Evolutionary conservation across 108 stramenopile species (phyloP).

Genomic region (Craspedostauros australis): DNA sequence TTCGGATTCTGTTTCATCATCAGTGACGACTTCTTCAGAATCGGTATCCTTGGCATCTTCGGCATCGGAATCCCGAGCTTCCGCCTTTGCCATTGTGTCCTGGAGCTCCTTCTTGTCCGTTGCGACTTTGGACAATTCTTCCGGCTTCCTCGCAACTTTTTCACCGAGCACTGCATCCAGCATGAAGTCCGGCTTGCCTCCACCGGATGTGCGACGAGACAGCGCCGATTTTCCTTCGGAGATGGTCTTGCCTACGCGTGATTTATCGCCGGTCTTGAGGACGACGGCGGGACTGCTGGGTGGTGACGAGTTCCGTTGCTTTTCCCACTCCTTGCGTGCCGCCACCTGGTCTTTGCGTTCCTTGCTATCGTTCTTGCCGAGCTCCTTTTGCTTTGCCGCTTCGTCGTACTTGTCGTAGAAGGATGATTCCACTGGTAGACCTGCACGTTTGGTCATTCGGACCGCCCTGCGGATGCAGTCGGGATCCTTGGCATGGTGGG

Average conservation of each 20-base stretch:
- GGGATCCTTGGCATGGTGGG: slow-evolving; percentile 33
- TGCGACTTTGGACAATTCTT: slow-evolving; percentile 17
- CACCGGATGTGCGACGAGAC: slow-evolving; percentile 14
- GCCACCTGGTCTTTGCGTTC: slow-evolving; percentile 32
- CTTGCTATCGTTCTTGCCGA: slow-evolving; percentile 30
- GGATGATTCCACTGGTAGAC: slow-evolving; percentile 38
- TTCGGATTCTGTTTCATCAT: slow-evolving; percentile 1
- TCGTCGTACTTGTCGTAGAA: slow-evolving; percentile 1
- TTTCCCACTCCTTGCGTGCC: slow-evolving; percentile 57
- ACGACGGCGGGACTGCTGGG: not conserved
- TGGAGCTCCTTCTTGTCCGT: slow-evolving; percentile 40
- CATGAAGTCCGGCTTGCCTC: slow-evolving; percentile 34
- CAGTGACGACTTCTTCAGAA: not conserved
- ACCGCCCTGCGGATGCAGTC: slow-evolving; percentile 22
- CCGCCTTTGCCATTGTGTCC: slow-evolving; percentile 16
- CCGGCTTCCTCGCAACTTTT: slow-evolving; percentile 8
- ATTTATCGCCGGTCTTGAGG: slow-evolving; percentile 1
- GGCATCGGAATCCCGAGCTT: slow-evolving; percentile 1
- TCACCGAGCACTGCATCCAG: slow-evolving; percentile 25
- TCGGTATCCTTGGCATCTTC: slow-evolving; percentile 1
- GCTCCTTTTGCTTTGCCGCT: slow-evolving; percentile 12
- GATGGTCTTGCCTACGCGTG: slow-evolving; percentile 8
- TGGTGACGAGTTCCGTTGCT: slow-evolving; percentile 4
- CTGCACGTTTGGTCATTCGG: slow-evolving; percentile 61
- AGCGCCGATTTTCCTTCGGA: slow-evolving; percentile 34